Evolutionary conservation across 2,329 filamentous ascomycete genomes (phyloP), one percentile per base, ranked within the genome.

Genomic region (Leptographium galeiforme): DNA sequence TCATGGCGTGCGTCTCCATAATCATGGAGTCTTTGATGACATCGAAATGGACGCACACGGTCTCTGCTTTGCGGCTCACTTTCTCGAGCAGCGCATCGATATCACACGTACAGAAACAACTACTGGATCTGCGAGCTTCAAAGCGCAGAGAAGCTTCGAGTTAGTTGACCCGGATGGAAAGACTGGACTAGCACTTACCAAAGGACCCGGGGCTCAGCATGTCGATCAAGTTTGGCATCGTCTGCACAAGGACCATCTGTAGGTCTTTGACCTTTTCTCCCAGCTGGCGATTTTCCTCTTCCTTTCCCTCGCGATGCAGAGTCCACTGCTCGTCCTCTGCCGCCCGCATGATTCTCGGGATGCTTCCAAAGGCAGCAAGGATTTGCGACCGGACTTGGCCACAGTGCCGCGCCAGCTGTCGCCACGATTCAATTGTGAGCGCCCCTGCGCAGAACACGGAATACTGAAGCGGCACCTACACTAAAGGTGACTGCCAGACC

Each of bases 271-370:
- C 36, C 6, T 39, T 36, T 12, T 52, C 16, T 18, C 51, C 48
- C 6, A 59, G 25, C 11, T 50, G 5, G 7, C 2, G 14, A 13
- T 41, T 40, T 18, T 41, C 48, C 6, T 16, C 48, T 48, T 25
- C 18, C 14, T 50, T 46, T 4, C 34, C 44, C 13, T 57, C 54
- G 1, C 51, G 30, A 8, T 50, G 40, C 30, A 59, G 56, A 6
- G 14, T 53, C 6, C 50, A 14, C 1, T 48, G 10, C 25, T 57
- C 58, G 52, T 49, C 55, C n/a, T 45, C n/a, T 25, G 55, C 56
- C 44, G 51, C 54, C 47, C 57, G 53, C 18, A 59, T 54, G 47
- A 59, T 57, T 32, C 55, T 53, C 1, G 57, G 57, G 16, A 59
- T 43, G 13, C 39, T 46, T 40, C 57, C 56, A 34, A 59, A 59